Base-by-base conservation (phyloP, 2,329 filamentous ascomycete genomes). In the Venturia oleaginea region DNA sequence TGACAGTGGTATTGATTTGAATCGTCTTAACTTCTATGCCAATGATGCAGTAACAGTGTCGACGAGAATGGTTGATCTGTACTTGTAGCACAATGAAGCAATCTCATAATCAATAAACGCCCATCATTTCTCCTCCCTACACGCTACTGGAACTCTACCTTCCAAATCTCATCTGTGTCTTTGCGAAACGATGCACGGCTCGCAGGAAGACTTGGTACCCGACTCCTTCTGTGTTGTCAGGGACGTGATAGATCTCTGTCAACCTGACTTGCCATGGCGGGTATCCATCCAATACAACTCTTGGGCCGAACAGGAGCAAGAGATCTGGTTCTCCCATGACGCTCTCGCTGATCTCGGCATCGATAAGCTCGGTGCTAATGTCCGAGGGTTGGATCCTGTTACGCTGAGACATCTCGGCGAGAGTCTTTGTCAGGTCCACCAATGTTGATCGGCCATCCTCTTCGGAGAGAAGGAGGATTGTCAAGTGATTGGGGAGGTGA, bases 231-330 rank as follows among this genome's bases (percentile, higher is more conserved):
- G 42, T 59, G 74, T 91, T 91, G 72, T 92, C 89, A 65, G 83
- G 83, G 15, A 90, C 68, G 65, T 79, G 75, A 68, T 92, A 97
- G 65, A 99, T 97, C 80, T 99, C 94, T 0, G 92, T 97, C 72
- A 99, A 79, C 54, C 94, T 85, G 67, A 97, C 84, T 77, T 97
- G 94, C 94, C 94, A 99, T 0, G 94, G 94, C 11, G 94, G 94
- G 74, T 97, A 99, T 11, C 94, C 92, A 63, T 91, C 87, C 55
- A 99, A 78, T 73, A 92, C 87, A 63, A 97, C 86, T 61, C 86
- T 85, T 4, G 92, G 90, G 0, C 89, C 86, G 74, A 99, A 99
- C 10, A 96, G 79, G 64, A 99, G 84, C 65, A 99, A 79, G 17
- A 99, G 80, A 73, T 97, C 92, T 2, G 94, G 94, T 76, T 99